These are phyloP conservation scores for Venturia effusa DNA, from an alignment of 2,329 filamentous ascomycete species.

Conservation along the genomic window DNA sequence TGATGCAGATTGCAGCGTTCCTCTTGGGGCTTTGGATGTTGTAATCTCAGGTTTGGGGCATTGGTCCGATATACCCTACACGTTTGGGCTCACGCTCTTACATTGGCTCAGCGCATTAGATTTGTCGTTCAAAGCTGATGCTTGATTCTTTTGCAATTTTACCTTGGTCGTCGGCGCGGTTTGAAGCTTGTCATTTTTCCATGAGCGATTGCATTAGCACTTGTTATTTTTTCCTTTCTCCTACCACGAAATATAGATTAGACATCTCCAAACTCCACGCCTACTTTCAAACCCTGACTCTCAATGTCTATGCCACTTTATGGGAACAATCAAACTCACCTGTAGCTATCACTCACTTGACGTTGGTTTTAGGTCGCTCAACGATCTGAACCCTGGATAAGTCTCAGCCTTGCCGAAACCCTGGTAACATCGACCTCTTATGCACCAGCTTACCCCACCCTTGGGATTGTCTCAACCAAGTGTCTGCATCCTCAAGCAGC, in stretches of 20 bases:
- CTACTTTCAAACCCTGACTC: too few relatives aligned
- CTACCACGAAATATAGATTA: too few relatives aligned
- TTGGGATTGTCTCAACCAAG: not conserved
- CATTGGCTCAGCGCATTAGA: not conserved
- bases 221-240: too few relatives aligned
- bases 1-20: too few relatives aligned
- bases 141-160: not conserved
- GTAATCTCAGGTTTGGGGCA: too few relatives aligned
- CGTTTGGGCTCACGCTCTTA: not conserved
- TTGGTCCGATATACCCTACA: too few relatives aligned
- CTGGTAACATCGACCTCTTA: not conserved
- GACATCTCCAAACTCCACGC: too few relatives aligned
- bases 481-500: not conserved
- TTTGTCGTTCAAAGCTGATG: not conserved
- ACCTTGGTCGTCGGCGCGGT: too few relatives aligned
- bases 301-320: too few relatives aligned
- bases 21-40: not conserved
- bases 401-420: not conserved
- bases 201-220: too few relatives aligned
- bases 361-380: not conserved
- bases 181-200: too few relatives aligned
- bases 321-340: too few relatives aligned
- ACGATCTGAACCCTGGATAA: not conserved
- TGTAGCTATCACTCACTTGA: not conserved
- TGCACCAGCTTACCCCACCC: not conserved